A percentile compares a stretch with the other conserved stretches of the same genome.
phyloP scores from a whole-genome alignment of 345 rosid genomes.

The Turnera subulata region DNA sequence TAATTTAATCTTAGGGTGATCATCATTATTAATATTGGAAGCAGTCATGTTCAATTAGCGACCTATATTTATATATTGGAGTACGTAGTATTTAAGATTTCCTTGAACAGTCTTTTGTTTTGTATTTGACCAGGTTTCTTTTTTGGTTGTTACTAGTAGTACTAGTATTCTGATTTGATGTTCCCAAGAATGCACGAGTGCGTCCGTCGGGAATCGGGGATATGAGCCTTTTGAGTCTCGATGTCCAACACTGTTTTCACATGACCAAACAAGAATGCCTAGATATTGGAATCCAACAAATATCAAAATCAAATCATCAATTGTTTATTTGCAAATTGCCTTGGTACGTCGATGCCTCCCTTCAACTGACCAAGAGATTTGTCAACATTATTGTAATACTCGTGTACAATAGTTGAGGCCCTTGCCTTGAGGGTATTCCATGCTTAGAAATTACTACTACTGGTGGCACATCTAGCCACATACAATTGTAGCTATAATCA shows the following conservation, averaged over 20 bases:
- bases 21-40: too few relatives aligned
- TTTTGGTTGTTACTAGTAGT: background rate
- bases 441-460: too few relatives aligned
- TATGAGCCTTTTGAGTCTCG: constrained; percentile 15
- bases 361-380: background rate
- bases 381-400: background rate
- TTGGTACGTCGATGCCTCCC: background rate
- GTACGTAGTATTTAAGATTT: background rate
- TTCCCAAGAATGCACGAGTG: constrained; percentile 37
- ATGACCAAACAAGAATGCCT: constrained; percentile 10
- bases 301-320: background rate
- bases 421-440: too few relatives aligned
- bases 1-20: too few relatives aligned
- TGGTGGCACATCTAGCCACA: too few relatives aligned
- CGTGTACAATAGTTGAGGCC: too few relatives aligned
- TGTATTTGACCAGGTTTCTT: constrained; percentile 18
- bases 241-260: constrained; percentile 6
- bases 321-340: background rate
- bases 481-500: too few relatives aligned
- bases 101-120: background rate
- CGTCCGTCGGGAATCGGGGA: constrained; percentile 14
- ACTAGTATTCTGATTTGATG: constrained; percentile 5
- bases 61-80: background rate
- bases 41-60: background rate
- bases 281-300: constrained; percentile 3